phyloP scores from a whole-genome alignment of 148 eudicot genomes.

The Vaccinium corymbosum region DNA sequence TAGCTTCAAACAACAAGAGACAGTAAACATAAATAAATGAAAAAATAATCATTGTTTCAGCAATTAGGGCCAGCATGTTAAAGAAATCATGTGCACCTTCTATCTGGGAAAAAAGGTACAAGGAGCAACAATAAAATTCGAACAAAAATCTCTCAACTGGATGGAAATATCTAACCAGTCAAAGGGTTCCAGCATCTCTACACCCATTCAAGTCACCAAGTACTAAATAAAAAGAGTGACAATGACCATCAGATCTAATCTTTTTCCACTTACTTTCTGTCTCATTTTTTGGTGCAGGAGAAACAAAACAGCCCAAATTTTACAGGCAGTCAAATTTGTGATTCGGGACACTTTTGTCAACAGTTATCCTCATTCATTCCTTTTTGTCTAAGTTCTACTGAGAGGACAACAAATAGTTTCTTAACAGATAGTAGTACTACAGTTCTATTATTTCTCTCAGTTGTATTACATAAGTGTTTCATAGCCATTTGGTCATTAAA shows the following conservation, averaged over 20 bases:
- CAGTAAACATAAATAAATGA: not conserved
- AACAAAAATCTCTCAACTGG: not conserved
- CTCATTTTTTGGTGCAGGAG: not conserved
- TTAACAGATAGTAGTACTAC: not conserved
- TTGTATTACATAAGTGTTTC: not conserved
- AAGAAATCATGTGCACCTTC: not conserved
- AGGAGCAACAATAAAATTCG: not conserved
- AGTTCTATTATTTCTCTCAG: not conserved
- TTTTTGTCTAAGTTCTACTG: not conserved
- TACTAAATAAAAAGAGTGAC: not conserved
- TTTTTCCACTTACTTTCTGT: not conserved
- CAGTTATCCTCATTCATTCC: not conserved
- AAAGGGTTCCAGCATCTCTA: conserved; percentile 2
- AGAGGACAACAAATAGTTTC: conserved; percentile 3
- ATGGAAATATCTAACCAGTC: not conserved
- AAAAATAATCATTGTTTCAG: not conserved
- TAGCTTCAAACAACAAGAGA: conserved; percentile 4
- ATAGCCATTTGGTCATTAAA: not conserved
- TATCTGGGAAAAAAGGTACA: not conserved
- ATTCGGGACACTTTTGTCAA: not conserved
- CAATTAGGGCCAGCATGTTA: not conserved
- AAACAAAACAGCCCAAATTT: not conserved
- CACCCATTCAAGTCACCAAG: not conserved
- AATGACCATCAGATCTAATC: not conserved
- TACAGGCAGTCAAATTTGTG: not conserved